Conservation (phyloP, 352 stramenopile species). For the Globisporangium solare region DNA sequence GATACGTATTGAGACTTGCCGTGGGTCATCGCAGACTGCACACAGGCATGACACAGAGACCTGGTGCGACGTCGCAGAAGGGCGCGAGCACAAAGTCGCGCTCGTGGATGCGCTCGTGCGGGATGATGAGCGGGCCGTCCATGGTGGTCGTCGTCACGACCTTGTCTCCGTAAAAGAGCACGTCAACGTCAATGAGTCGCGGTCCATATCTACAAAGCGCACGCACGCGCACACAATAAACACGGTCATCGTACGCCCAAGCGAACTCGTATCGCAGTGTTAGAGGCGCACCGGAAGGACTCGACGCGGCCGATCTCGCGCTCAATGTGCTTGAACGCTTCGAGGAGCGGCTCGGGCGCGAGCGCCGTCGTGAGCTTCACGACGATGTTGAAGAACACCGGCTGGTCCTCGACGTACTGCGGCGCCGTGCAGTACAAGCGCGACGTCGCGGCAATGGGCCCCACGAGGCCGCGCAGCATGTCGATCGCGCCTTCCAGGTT, state of each 20-base stretch:
- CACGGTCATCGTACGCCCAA: not conserved
- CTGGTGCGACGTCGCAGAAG: slow-evolving; percentile 89
- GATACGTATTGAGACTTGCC: not conserved
- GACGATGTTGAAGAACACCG: slow-evolving; percentile 93
- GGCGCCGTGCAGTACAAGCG: slow-evolving; percentile 90
- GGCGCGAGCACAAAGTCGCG: slow-evolving; percentile 97
- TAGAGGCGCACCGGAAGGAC: slow-evolving; percentile 32
- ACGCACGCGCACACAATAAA: slow-evolving; percentile 14
- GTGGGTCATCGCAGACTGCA: too few species aligned
- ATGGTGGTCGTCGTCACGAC: slow-evolving; percentile 60
- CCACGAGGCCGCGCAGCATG: slow-evolving; percentile 42
- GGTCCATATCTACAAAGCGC: slow-evolving; percentile 84
- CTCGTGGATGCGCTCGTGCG: slow-evolving; percentile 92
- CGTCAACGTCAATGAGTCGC: slow-evolving; percentile 94
- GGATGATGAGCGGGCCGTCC: slow-evolving; percentile 86
- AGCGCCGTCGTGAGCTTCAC: slow-evolving; percentile 84
- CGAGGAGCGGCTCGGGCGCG: slow-evolving; percentile 69
- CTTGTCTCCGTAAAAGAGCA: slow-evolving; percentile 90
- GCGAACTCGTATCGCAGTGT: too few species aligned
- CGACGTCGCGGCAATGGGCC: slow-evolving; percentile 75
- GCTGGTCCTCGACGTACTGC: slow-evolving; percentile 95
- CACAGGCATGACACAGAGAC: slow-evolving; percentile 6
- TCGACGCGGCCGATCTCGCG: slow-evolving; percentile 78
- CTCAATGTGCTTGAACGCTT: slow-evolving; percentile 88
- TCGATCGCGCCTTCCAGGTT: slow-evolving; percentile 64